Evolutionary conservation across 2,329 filamentous ascomycete species (phyloP).

Genomic region (Colletotrichum cuscutae): DNA sequence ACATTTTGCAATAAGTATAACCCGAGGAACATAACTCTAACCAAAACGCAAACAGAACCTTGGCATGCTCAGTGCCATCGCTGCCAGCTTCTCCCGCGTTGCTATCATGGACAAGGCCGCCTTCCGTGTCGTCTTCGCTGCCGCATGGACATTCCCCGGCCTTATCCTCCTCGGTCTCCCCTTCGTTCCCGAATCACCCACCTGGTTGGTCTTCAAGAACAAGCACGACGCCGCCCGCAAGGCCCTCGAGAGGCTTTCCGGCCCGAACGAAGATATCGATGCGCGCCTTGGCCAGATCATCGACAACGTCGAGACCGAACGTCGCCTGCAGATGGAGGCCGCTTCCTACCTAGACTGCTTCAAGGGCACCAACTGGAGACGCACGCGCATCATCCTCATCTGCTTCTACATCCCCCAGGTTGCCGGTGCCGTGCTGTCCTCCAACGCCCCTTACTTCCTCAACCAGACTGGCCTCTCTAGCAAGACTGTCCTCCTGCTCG

Average conservation of each 20-base stretch:
- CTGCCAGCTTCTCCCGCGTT: slow-evolving; percentile 46
- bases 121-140: slow-evolving; percentile 44
- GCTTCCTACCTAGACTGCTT: slow-evolving; percentile 48
- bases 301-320: slow-evolving; percentile 50
- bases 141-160: slow-evolving; percentile 43
- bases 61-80: slow-evolving; percentile 43
- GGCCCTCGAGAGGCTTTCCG: slow-evolving; percentile 42
- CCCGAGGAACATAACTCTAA: background rate
- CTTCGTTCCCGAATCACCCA: slow-evolving; percentile 52
- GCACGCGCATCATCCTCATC: slow-evolving; percentile 42
- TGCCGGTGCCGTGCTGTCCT: slow-evolving; percentile 35
- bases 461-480: slow-evolving; percentile 38
- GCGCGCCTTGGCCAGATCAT: slow-evolving; percentile 50
- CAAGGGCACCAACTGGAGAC: slow-evolving; percentile 44
- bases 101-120: slow-evolving; percentile 46
- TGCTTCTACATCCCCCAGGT: slow-evolving; percentile 37
- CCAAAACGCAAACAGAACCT: slow-evolving; percentile 11
- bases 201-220: slow-evolving; percentile 49
- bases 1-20: slow-evolving; percentile 15
- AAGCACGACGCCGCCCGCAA: slow-evolving; percentile 43
- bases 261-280: slow-evolving; percentile 43
- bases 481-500: slow-evolving; percentile 36
- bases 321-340: slow-evolving; percentile 31
- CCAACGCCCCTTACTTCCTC: slow-evolving; percentile 41
- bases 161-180: slow-evolving; percentile 24